Base-by-base conservation (phyloP, 768 basidiomycete species). In the Serendipita vermifera region DNA sequence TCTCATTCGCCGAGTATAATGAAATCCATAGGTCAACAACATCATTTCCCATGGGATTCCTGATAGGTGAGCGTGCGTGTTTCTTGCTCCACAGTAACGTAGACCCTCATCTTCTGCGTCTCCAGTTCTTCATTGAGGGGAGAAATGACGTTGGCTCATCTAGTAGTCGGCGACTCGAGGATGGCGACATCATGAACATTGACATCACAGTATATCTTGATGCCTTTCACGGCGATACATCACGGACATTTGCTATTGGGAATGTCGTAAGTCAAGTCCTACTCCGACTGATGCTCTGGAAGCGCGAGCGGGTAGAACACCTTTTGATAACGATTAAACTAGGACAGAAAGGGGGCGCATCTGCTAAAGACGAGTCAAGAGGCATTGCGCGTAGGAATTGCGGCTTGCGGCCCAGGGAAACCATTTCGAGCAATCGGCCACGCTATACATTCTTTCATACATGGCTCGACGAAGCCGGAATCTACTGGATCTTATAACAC, bases 181-280 rank as follows among this genome's bases (percentile, higher is more conserved):
- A 87, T 41, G 85, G 84, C 0, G 92, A 96, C 59, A 85, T 96
- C 41, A 72, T 96, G 62, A 92, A 92, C 66, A 74, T 94, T 39
- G 92, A 96, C 66, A 69, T 96, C 6, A 93, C 92, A 1, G 75
- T 93, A 5, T 93, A 78, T 66, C 69, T 83, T n/a, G 70, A 87
- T 57, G 85, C 86, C 1, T 90, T 80, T 67, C 91, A 94, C 61
- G 92, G 92, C 1, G 92, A 94, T 62, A 93, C 90, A 0, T 91
- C 89, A 0, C 70, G 76, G 53, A 94, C 85, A 0, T 92, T 90
- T 66, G 68, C 85, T 2, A 81, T 94, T 3, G 90, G 90, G 35
- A 66, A 80, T 32, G 87, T 88, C 14, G 87, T 89, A 61, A 66
- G 68, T 71, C 64, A 57, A 29, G 2, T 56, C 15, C 22, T 48